These are phyloP conservation scores for Lentinula edodes DNA, from an alignment of 768 basidiomycete species.

Conservation along the genomic window DNA sequence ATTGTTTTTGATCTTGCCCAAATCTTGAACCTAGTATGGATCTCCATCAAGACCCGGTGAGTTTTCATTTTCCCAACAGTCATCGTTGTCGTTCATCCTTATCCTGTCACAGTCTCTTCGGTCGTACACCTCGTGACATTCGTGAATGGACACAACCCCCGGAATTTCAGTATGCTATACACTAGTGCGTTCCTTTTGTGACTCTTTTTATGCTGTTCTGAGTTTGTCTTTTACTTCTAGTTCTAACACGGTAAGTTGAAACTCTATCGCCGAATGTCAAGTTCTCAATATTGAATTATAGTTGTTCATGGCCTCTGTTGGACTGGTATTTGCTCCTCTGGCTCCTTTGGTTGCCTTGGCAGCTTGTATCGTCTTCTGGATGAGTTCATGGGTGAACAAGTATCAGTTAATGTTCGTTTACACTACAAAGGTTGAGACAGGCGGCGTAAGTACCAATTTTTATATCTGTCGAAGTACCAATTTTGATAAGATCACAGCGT, in stretches of 20 bases:
- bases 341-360: constrained; percentile 87
- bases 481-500: constrained; percentile 41
- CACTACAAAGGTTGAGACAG: constrained; percentile 84
- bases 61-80: constrained; percentile 16
- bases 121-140: constrained; percentile 86
- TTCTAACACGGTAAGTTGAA: constrained; percentile 8
- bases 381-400: constrained; percentile 85
- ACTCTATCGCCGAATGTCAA: neutral
- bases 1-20: constrained; percentile 95
- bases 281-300: constrained; percentile 17
- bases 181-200: constrained; percentile 52
- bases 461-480: neutral
- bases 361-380: constrained; percentile 83
- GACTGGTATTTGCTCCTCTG: constrained; percentile 88
- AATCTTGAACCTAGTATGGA: constrained; percentile 82
- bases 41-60: constrained; percentile 79
- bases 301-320: constrained; percentile 92
- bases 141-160: constrained; percentile 88
- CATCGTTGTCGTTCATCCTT: neutral
- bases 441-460: constrained; percentile 60
- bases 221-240: neutral
- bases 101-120: constrained; percentile 51
- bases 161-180: constrained; percentile 82
- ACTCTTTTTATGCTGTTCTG: neutral
- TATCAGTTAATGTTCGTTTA: constrained; percentile 97